Evolutionary conservation across 371 early-diverging fungal species (phyloP).

Genomic region (Apophysomyces variabilis): DNA sequence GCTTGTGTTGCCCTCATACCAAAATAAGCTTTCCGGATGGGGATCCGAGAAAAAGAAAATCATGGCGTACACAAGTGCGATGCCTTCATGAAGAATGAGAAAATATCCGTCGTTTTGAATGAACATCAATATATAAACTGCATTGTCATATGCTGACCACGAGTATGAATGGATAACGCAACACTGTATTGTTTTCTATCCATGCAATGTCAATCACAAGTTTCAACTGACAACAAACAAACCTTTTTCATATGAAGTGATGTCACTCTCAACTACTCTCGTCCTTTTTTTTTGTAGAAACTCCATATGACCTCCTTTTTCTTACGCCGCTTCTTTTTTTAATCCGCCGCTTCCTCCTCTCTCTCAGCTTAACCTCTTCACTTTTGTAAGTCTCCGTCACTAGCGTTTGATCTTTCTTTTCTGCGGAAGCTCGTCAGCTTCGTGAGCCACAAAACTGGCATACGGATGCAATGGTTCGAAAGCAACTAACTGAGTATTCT

Average conservation of each 20-base stretch:
- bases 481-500: background rate
- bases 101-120: no score
- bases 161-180: background rate
- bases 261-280: background rate
- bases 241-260: background rate
- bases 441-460: background rate
- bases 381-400: background rate
- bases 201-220: background rate
- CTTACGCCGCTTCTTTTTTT: background rate
- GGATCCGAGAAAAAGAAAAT: no score
- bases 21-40: no score
- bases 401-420: background rate
- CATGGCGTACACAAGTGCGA: no score
- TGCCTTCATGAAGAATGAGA: no score
- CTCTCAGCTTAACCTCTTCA: background rate
- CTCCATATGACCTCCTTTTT: conserved; percentile 6
- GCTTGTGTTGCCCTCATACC: no score
- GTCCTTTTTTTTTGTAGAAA: background rate
- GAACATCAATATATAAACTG: no score
- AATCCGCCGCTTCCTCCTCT: background rate
- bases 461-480: background rate
- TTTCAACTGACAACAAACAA: no score
- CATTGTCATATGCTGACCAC: no score
- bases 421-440: background rate
- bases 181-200: background rate